phyloP scores from a whole-genome alignment of 306 rosid species.

The Quercus agrifolia region DNA sequence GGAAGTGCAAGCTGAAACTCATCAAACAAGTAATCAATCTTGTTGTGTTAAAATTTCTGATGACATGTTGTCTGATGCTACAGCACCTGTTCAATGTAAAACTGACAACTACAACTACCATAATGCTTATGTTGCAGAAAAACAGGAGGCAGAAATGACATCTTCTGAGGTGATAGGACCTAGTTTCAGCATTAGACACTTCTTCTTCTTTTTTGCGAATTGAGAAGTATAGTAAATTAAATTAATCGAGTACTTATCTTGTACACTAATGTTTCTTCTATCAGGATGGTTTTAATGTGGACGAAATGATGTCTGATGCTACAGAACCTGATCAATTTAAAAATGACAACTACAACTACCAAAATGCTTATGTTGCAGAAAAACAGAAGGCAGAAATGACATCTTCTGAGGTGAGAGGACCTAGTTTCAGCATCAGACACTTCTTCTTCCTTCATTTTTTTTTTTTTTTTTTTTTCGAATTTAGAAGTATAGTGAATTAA shows the following conservation, averaged over 20 bases:
- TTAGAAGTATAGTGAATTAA: not conserved
- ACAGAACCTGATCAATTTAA: not conserved
- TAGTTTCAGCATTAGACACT: slow-evolving; percentile 20
- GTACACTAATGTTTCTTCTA: slow-evolving; percentile 12
- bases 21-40: not conserved
- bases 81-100: not conserved
- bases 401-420: slow-evolving; percentile 37
- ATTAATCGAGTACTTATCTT: not conserved
- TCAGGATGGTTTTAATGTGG: slow-evolving; percentile 32
- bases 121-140: slow-evolving; percentile 16
- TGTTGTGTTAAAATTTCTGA: not conserved
- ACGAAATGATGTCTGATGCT: not conserved
- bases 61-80: slow-evolving; percentile 1
- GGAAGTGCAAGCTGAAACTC: slow-evolving; percentile 40
- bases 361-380: slow-evolving; percentile 13
- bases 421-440: slow-evolving; percentile 20
- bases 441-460: no score
- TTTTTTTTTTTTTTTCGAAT: not conserved
- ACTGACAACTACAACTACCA: slow-evolving; percentile 18
- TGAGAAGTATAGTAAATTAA: not conserved
- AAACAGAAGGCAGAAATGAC: slow-evolving; percentile 14
- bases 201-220: not conserved
- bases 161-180: slow-evolving; percentile 38
- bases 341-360: slow-evolving; percentile 15
- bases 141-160: slow-evolving; percentile 11